These are phyloP conservation scores for Dryas drummondii DNA, from an alignment of 306 rosid species.

Conservation along the genomic window DNA sequence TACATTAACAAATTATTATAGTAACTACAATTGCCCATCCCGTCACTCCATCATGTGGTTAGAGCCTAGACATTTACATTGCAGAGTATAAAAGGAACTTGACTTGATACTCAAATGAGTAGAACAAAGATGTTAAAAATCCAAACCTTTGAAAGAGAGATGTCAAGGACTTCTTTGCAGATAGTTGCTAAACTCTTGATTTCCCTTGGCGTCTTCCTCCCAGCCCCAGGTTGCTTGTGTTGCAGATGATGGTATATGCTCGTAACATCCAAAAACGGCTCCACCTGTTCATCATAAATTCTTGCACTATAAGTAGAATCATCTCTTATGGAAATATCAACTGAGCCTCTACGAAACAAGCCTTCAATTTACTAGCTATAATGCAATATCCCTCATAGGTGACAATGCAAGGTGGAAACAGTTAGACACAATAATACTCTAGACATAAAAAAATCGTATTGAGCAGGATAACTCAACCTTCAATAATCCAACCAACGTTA, in stretches of 20 bases:
- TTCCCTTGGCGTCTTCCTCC: constrained; percentile 58
- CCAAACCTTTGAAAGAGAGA: constrained; percentile 82
- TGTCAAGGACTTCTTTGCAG: constrained; percentile 68
- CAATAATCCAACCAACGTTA: background rate
- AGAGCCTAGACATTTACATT: background rate
- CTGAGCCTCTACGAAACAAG: background rate
- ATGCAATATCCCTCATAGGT: background rate
- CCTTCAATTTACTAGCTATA: background rate
- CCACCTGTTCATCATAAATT: constrained; percentile 47
- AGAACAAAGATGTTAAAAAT: constrained; percentile 9
- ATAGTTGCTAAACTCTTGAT: constrained; percentile 70
- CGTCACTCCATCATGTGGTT: background rate
- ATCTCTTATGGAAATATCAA: background rate
- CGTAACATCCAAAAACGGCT: constrained; percentile 79
- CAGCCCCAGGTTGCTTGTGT: constrained; percentile 58
- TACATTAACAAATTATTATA: constrained; percentile 34
- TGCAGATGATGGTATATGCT: constrained; percentile 63
- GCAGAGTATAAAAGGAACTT: background rate
- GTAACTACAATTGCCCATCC: constrained; percentile 24
- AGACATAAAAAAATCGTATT: background rate
- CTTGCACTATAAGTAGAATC: background rate
- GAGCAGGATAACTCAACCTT: background rate
- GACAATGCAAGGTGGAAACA: background rate
- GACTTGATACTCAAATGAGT: constrained; percentile 3
- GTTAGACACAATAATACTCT: background rate